These are phyloP conservation scores for Fragaria iinumae DNA, from an alignment of 306 rosid species.

Conservation along the genomic window DNA sequence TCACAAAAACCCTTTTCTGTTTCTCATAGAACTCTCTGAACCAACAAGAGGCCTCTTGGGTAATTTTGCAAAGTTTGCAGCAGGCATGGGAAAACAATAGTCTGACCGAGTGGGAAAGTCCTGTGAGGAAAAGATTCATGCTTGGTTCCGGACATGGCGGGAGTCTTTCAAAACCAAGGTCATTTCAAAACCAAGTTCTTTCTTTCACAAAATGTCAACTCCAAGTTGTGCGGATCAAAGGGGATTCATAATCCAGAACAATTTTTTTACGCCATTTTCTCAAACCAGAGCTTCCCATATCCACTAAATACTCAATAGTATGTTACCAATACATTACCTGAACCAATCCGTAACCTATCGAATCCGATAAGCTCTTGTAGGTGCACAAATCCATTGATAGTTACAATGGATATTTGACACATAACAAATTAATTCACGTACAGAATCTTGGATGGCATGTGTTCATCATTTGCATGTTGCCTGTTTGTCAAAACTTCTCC, in stretches of 20 bases:
- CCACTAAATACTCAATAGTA: background rate
- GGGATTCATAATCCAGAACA: background rate
- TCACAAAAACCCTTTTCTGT: background rate
- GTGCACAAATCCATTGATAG: background rate
- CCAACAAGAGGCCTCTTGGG: background rate
- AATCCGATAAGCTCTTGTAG: background rate
- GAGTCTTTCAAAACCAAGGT: background rate
- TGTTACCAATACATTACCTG: background rate
- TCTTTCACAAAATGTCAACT: background rate
- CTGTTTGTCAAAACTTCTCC: background rate
- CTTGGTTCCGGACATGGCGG: background rate
- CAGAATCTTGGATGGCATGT: background rate
- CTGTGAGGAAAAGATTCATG: background rate
- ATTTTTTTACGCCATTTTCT: background rate
- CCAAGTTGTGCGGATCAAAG: conserved; percentile 3
- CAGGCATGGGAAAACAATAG: background rate
- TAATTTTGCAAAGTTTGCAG: background rate
- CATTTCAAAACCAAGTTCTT: background rate
- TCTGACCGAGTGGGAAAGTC: too few relatives aligned
- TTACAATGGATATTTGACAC: background rate
- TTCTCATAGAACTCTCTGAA: background rate
- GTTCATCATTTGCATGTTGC: background rate
- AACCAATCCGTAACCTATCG: background rate
- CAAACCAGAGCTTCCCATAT: background rate
- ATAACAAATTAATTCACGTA: background rate